Evolutionary conservation across 352 stramenopile species (phyloP).

Genomic region (Phytophthora kernoviae): DNA sequence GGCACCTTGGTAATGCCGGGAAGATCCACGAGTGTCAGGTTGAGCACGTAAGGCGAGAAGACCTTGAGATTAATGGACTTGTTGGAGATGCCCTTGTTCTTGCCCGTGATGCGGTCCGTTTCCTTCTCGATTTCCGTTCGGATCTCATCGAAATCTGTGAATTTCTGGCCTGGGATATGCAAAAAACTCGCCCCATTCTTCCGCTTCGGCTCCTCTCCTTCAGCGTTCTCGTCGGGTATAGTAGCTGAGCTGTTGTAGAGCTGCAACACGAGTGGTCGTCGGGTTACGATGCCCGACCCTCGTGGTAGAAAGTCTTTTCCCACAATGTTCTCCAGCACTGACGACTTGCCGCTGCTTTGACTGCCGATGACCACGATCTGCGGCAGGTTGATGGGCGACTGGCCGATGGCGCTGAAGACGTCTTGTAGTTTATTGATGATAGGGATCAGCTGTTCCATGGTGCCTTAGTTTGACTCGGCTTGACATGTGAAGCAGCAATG

Average conservation of each 20-base stretch:
- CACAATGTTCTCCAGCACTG: conserved; percentile 96
- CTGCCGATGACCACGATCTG: conserved; percentile 98
- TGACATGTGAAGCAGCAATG: no score
- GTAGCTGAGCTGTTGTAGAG: conserved; percentile 92
- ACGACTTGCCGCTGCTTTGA: conserved; percentile 97
- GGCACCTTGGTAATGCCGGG: conserved; percentile 98
- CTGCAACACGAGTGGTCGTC: conserved; percentile 97
- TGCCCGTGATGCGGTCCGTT: conserved; percentile 95
- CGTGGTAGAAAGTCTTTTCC: conserved; percentile 96
- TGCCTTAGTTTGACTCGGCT: no score
- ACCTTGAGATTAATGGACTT: conserved; percentile 99
- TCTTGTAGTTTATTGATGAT: conserved; percentile 99
- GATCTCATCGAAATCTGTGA: conserved; percentile 97
- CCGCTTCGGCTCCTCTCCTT: conserved; percentile 43
- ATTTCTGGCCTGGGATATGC: conserved; percentile 95
- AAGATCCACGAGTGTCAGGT: conserved; percentile 99
- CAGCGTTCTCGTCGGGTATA: conserved; percentile 17
- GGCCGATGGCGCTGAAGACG: conserved; percentile 96
- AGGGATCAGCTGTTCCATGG: conserved; percentile 98
- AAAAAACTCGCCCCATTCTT: conserved; percentile 99
- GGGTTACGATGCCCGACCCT: conserved; percentile 98
- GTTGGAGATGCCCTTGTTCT: conserved; percentile 98
- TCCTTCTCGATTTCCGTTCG: conserved; percentile 98
- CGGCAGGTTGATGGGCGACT: conserved; percentile 95
- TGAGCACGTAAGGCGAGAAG: conserved; percentile 97